Conservation (phyloP, 1,284 basidiomycete species). For the Macrocystidia cucumis region DNA sequence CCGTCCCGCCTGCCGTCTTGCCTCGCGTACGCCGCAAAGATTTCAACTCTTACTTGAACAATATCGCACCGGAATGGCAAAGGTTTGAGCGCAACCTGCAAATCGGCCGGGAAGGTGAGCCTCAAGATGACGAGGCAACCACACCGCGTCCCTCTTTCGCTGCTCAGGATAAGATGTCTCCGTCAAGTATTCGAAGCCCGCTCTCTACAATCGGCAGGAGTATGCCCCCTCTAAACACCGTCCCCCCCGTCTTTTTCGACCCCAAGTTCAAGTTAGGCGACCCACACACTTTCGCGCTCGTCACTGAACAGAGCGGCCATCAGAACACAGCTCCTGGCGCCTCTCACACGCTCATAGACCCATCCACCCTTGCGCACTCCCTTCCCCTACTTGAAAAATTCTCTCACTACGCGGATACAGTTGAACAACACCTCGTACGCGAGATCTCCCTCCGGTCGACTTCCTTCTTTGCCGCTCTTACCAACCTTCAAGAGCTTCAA, state of each 20-base stretch:
- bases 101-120: slow-evolving; percentile 36
- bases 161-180: slow-evolving; percentile 1
- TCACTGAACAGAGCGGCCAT: slow-evolving; percentile 67
- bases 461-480: slow-evolving; percentile 94
- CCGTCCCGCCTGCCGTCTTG: slow-evolving; percentile 62
- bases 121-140: slow-evolving; percentile 28
- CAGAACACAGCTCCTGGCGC: no score
- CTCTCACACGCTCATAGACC: slow-evolving; percentile 36
- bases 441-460: slow-evolving; percentile 89
- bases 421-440: slow-evolving; percentile 91
- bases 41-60: slow-evolving; percentile 76
- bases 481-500: slow-evolving; percentile 89
- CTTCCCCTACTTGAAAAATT: slow-evolving; percentile 85
- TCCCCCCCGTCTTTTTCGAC: slow-evolving; percentile 81
- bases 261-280: slow-evolving; percentile 81
- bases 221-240: slow-evolving; percentile 66
- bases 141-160: slow-evolving; percentile 20
- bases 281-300: slow-evolving; percentile 73
- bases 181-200: background rate
- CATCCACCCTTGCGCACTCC: slow-evolving; percentile 54
- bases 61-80: slow-evolving; percentile 74
- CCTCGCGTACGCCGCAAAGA: slow-evolving; percentile 79
- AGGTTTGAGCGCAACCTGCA: slow-evolving; percentile 49
- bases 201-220: slow-evolving; percentile 18
- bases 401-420: slow-evolving; percentile 88